These are phyloP conservation scores for Agrocybe chaxingu DNA, from an alignment of 768 basidiomycete genomes.

Conservation along the genomic window DNA sequence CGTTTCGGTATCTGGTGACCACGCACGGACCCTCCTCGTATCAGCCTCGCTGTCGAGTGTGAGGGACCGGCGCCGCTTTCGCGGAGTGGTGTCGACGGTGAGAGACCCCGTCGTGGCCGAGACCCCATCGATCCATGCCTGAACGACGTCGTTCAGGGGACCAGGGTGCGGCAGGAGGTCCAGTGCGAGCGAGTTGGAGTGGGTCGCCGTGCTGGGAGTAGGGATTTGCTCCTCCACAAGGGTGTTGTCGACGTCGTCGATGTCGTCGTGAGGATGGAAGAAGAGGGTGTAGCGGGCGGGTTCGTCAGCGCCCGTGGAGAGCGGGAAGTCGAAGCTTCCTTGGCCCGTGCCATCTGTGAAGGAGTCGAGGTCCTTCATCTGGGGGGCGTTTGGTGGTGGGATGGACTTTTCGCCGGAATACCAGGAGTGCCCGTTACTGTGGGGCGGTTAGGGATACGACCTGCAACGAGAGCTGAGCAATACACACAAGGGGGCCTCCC, in stretches of 20 bases:
- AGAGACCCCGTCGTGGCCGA: constrained; percentile 16
- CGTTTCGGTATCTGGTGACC: constrained; percentile 22
- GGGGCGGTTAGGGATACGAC: constrained; percentile 10
- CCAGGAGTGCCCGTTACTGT: constrained; percentile 15
- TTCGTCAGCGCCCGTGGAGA: constrained; percentile 33
- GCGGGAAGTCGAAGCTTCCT: constrained; percentile 49
- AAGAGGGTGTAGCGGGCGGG: constrained; percentile 22
- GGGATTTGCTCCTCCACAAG: constrained; percentile 1
- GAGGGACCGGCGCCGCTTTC: constrained; percentile 38
- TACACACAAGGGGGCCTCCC: constrained; percentile 19
- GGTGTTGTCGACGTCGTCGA: constrained; percentile 11
- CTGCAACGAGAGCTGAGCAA: neutral
- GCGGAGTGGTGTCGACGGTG: constrained; percentile 14
- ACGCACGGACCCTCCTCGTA: constrained; percentile 24
- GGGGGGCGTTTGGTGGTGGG: constrained; percentile 40
- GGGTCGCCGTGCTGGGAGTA: constrained; percentile 14
- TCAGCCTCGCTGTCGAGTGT: constrained; percentile 29
- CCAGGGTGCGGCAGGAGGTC: constrained; percentile 25
- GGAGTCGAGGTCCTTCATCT: constrained; percentile 53
- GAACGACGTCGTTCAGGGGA: constrained; percentile 20
- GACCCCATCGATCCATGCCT: constrained; percentile 43
- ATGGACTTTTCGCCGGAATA: constrained; percentile 22
- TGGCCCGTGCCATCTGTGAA: constrained; percentile 57
- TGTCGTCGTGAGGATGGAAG: constrained; percentile 20
- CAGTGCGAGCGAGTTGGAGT: constrained; percentile 28